These are phyloP conservation scores for Exophiala mesophila DNA, from an alignment of 2,329 filamentous ascomycete genomes.

Conservation along the genomic window DNA sequence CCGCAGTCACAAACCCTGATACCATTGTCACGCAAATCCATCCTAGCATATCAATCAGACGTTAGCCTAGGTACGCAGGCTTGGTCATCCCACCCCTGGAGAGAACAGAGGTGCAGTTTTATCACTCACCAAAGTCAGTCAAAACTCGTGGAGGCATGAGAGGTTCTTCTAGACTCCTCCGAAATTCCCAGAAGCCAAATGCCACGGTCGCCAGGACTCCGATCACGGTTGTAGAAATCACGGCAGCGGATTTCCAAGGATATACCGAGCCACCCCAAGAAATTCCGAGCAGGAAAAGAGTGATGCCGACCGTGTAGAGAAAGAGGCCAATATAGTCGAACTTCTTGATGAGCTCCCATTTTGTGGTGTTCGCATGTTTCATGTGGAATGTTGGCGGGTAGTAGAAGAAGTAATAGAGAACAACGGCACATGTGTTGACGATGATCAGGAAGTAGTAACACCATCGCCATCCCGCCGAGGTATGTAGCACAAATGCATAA, in stretches of 20 bases:
- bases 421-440: constrained; percentile 36
- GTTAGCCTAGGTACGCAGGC: too few relatives aligned
- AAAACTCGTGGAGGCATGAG: too few relatives aligned
- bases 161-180: too few relatives aligned
- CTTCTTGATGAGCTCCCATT: constrained; percentile 35
- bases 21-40: too few relatives aligned
- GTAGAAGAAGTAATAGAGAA: constrained; percentile 43
- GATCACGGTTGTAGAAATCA: constrained; percentile 34
- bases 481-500: constrained; percentile 33
- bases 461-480: constrained; percentile 44
- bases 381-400: constrained; percentile 44
- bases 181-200: too few relatives aligned
- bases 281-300: constrained; percentile 41
- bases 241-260: constrained; percentile 38
- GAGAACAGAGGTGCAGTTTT: too few relatives aligned
- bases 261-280: constrained; percentile 39
- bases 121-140: too few relatives aligned
- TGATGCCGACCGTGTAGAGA: constrained; percentile 37
- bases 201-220: constrained; percentile 32
- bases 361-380: constrained; percentile 33
- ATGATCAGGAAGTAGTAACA: constrained; percentile 47
- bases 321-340: constrained; percentile 45
- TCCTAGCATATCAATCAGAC: too few relatives aligned
- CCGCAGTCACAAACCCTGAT: too few relatives aligned
- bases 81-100: too few relatives aligned